Evolutionary conservation across 1,139 yeast genomes (phyloP).

Genomic region (Meyerozyma athensensis): DNA sequence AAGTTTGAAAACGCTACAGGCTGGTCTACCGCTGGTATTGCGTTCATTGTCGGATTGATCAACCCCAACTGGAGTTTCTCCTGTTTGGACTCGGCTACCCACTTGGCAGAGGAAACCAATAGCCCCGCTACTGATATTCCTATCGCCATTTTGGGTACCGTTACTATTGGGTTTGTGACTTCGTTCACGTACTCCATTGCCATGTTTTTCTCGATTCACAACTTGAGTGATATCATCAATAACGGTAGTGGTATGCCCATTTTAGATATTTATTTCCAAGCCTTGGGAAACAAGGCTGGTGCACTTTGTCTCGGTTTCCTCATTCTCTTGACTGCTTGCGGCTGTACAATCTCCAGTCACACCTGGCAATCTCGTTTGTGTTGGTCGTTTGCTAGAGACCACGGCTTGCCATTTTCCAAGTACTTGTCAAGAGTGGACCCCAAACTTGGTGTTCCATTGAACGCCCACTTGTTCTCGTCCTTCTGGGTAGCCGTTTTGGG

Average conservation of each 20-base stretch:
- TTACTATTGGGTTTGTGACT: conserved; percentile 37
- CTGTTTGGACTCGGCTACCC: conserved; percentile 42
- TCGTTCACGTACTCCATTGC: conserved; percentile 37
- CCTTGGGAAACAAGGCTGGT: conserved; percentile 31
- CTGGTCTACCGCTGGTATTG: conserved; percentile 38
- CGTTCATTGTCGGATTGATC: conserved; percentile 40
- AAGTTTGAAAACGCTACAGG: conserved; percentile 37
- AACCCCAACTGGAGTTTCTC: conserved; percentile 44
- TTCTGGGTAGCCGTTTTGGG: conserved; percentile 45
- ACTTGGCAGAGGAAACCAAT: conserved; percentile 36
- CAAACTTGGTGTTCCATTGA: conserved; percentile 44
- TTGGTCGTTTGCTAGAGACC: conserved; percentile 76
- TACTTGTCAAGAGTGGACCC: conserved; percentile 44
- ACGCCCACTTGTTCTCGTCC: conserved; percentile 52
- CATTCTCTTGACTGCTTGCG: conserved; percentile 35
- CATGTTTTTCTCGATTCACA: conserved; percentile 37
- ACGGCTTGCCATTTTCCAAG: conserved; percentile 45
- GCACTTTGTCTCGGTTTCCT: conserved; percentile 33
- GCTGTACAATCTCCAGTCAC: conserved; percentile 40
- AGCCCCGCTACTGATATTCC: conserved; percentile 39
- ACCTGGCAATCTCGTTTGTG: conserved; percentile 47
- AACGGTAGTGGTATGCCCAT: conserved; percentile 38
- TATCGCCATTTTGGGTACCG: conserved; percentile 39
- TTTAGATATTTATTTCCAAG: conserved; percentile 38
- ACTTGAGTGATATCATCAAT: conserved; percentile 25